Evolutionary conservation across 441 rosid species (phyloP).

Genomic region (Iberis amara): DNA sequence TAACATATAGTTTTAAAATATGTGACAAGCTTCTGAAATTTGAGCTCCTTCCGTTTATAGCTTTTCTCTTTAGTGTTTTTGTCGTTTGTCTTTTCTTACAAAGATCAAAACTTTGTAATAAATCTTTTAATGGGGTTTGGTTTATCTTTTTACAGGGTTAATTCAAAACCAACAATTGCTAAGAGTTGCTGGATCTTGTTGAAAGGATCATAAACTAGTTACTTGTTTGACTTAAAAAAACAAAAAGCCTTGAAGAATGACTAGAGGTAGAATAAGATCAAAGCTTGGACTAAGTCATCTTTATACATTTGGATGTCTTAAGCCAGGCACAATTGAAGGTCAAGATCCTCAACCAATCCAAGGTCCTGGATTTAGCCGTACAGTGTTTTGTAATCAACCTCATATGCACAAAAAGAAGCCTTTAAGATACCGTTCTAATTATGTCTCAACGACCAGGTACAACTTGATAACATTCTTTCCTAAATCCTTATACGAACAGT

Average conservation of each 20-base stretch:
- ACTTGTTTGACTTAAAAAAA: conserved; percentile 6
- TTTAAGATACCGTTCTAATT: conserved; percentile 59
- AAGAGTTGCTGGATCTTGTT: conserved; percentile 10
- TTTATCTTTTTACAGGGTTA: conserved; percentile 21
- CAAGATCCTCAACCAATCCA: conserved; percentile 47
- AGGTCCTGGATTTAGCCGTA: conserved; percentile 63
- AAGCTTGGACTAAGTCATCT: conserved; percentile 69
- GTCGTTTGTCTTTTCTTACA: conserved; percentile 11
- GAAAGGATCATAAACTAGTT: conserved; percentile 1
- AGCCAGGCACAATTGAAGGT: conserved; percentile 39
- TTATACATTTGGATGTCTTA: conserved; percentile 67
- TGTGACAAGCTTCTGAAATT: conserved; percentile 4
- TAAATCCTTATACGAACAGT: conserved; percentile 82
- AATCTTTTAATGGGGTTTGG: conserved; percentile 1
- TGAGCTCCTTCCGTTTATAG: neutral
- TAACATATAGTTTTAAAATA: neutral
- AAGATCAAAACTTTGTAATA: conserved; percentile 9
- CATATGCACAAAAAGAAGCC: conserved; percentile 67
- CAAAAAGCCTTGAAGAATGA: conserved; percentile 35
- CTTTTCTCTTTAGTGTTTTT: conserved; percentile 4
- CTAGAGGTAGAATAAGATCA: conserved; percentile 56
- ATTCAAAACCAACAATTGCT: conserved; percentile 6
- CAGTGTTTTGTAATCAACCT: conserved; percentile 73
- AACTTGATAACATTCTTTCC: conserved; percentile 66
- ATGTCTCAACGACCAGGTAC: conserved; percentile 79